Evolutionary conservation across 495 filamentous ascomycete species (phyloP).

Genomic region (Trichodelitschia bisporula): DNA sequence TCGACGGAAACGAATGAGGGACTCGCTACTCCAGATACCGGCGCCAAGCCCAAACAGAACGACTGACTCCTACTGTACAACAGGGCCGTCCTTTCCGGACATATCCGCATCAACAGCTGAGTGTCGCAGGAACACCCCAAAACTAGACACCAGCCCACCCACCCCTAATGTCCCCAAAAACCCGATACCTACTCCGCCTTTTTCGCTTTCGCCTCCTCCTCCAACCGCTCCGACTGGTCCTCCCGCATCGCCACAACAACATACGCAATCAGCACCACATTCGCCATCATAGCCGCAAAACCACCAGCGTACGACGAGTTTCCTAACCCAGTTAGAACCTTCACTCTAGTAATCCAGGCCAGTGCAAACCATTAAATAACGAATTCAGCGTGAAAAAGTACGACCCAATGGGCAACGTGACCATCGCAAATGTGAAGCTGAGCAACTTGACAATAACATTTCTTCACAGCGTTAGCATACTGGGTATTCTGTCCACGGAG

Average conservation of each 20-base stretch:
- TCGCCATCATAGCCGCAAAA: slow-evolving; percentile 67
- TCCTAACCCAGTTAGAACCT: slow-evolving; percentile 22
- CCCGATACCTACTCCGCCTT: slow-evolving; percentile 37
- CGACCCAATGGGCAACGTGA: slow-evolving; percentile 54
- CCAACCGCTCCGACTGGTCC: slow-evolving; percentile 45
- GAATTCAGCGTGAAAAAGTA: slow-evolving; percentile 63
- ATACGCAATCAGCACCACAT: slow-evolving; percentile 76
- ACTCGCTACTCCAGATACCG: no score
- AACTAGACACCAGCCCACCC: no score
- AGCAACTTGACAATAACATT: slow-evolving; percentile 75
- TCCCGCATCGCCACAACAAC: slow-evolving; percentile 80
- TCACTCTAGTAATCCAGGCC: background rate
- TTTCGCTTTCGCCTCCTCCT: slow-evolving; percentile 28
- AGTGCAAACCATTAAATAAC: slow-evolving; percentile 44
- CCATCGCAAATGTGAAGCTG: slow-evolving; percentile 77
- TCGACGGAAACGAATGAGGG: no score
- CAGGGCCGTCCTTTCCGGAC: no score
- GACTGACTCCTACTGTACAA: no score
- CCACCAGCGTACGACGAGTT: slow-evolving; percentile 73
- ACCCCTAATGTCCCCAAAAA: no score
- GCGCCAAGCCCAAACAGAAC: no score
- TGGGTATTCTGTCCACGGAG: background rate
- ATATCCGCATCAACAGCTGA: no score
- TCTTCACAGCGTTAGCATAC: slow-evolving; percentile 21
- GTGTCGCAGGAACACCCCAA: no score